Conservation (phyloP, 2,329 filamentous ascomycete genomes). For the Ceratocystiopsis minuta region DNA sequence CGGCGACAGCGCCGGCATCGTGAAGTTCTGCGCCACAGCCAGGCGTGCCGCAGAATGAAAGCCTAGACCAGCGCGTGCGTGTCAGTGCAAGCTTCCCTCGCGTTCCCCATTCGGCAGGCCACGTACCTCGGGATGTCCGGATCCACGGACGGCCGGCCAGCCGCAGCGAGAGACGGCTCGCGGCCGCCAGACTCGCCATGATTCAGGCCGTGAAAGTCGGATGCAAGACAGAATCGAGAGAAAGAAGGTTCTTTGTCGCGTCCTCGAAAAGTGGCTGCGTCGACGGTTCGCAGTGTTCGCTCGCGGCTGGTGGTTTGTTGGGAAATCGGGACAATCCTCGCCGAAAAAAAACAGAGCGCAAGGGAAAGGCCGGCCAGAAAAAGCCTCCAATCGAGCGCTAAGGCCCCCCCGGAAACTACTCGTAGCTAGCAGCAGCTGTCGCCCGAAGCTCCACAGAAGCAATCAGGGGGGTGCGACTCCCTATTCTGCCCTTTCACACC, state of each 20-base stretch:
- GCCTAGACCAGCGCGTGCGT: constrained; percentile 25
- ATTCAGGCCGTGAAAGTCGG: no score
- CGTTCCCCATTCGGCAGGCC: no score
- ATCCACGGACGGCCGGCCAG: constrained; percentile 10
- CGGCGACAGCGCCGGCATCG: constrained; percentile 78
- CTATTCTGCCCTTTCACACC: no score
- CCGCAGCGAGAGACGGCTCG: constrained; percentile 9
- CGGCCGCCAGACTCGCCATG: constrained; percentile 6
- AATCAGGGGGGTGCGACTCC: no score
- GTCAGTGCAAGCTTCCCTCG: not conserved
- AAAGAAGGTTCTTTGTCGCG: no score
- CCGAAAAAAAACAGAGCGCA: constrained; percentile 3
- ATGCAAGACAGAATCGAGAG: no score
- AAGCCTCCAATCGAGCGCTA: no score
- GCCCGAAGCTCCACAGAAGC: not conserved
- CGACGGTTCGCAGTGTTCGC: not conserved
- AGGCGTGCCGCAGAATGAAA: constrained; percentile 43
- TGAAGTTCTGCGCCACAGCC: constrained; percentile 68
- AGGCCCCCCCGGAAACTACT: no score
- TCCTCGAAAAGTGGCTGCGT: not conserved
- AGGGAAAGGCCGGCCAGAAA: no score
- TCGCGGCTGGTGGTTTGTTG: not conserved
- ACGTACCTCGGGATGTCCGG: constrained; percentile 6
- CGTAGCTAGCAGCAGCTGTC: no score
- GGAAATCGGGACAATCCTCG: constrained; percentile 6